A percentile compares a stretch with the other conserved stretches of the same genome.
phyloP scores from a whole-genome alignment of 2,329 filamentous ascomycete species.

The Pseudocercospora pini-densiflorae region DNA sequence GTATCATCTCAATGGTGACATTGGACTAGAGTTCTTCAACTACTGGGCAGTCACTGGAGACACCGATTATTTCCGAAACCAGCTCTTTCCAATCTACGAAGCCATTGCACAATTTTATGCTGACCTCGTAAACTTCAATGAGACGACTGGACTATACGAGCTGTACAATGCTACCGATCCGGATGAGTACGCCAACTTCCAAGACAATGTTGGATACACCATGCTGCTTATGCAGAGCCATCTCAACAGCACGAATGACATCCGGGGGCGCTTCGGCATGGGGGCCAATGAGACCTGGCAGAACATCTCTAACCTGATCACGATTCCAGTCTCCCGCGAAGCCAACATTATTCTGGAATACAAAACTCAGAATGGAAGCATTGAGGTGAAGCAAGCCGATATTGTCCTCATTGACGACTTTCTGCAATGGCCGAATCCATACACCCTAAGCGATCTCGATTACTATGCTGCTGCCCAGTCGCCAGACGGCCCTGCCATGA shows the following conservation, averaged over 20 bases:
- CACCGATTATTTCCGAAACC: conserved; percentile 57
- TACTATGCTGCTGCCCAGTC: conserved; percentile 74
- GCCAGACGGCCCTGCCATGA: conserved; percentile 72
- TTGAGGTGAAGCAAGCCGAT: conserved; percentile 72
- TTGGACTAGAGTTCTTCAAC: conserved; percentile 65
- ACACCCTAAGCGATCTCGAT: conserved; percentile 63
- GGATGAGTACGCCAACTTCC: conserved; percentile 68
- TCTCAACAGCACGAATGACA: conserved; percentile 60
- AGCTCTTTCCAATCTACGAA: conserved; percentile 67
- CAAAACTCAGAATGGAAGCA: conserved; percentile 67
- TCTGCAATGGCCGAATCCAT: conserved; percentile 62
- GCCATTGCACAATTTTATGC: conserved; percentile 66
- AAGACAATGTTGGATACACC: conserved; percentile 72
- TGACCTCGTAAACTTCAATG: conserved; percentile 64
- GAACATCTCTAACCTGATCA: conserved; percentile 60
- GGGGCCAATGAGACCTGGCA: conserved; percentile 63
- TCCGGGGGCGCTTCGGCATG: conserved; percentile 61
- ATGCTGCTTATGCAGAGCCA: conserved; percentile 65
- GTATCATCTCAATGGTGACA: conserved; percentile 73
- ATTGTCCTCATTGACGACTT: conserved; percentile 70
- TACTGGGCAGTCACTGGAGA: conserved; percentile 66
- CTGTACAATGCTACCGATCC: conserved; percentile 73
- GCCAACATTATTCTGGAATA: conserved; percentile 69
- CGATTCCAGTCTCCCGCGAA: conserved; percentile 56
- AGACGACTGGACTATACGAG: conserved; percentile 55